Evolutionary conservation across 441 rosid genomes (phyloP).

Genomic region (Theobroma grandiflorum): DNA sequence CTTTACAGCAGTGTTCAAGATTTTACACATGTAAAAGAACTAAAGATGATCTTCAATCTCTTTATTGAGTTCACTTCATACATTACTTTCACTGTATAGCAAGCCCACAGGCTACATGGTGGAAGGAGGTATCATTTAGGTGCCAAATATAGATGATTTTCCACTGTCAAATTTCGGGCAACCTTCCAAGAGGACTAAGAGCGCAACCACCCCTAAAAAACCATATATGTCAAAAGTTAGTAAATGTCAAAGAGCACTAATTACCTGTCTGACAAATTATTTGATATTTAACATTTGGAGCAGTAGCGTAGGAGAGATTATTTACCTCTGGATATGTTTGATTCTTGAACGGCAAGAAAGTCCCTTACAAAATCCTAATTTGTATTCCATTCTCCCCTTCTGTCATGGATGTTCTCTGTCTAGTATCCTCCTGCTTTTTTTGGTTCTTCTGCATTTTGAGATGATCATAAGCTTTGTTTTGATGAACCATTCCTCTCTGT

Average conservation of each 20-base stretch:
- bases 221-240: too few species aligned
- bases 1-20: background rate
- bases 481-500: conserved; percentile 12
- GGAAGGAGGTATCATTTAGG: background rate
- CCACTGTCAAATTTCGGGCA: background rate
- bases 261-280: background rate
- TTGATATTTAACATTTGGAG: background rate
- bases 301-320: background rate
- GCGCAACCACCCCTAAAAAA: too few species aligned
- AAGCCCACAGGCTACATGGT: background rate
- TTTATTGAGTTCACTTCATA: background rate
- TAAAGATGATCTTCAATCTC: background rate
- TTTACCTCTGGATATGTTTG: background rate
- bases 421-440: background rate
- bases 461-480: background rate
- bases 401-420: background rate
- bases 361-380: too few species aligned
- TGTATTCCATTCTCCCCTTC: too few species aligned
- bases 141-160: too few species aligned
- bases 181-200: background rate
- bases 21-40: background rate
- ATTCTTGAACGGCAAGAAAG: background rate
- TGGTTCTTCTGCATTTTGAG: background rate
- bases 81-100: background rate
- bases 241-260: background rate